Evolutionary conservation across 192 early-diverging fungal species (phyloP).

Genomic region (Backusella westeae): DNA sequence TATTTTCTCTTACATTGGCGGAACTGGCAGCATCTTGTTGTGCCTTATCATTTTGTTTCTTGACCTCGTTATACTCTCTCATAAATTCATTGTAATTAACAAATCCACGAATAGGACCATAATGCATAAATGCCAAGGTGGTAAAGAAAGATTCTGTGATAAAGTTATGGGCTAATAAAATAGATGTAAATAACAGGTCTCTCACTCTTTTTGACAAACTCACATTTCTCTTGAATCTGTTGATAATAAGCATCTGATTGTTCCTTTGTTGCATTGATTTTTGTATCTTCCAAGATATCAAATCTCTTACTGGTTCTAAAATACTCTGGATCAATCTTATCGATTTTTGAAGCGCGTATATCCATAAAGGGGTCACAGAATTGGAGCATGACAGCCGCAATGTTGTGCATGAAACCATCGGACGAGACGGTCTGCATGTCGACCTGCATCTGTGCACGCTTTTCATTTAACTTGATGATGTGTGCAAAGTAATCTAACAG

Average conservation of each 20-base stretch:
- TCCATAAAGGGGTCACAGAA: constrained; percentile 90
- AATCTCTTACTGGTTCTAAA: constrained; percentile 58
- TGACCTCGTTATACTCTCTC: constrained; percentile 67
- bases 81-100: constrained; percentile 64
- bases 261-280: constrained; percentile 75
- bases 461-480: constrained; percentile 63
- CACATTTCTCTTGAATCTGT: constrained; percentile 8
- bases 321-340: constrained; percentile 75
- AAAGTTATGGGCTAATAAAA: constrained; percentile 65
- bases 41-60: constrained; percentile 45
- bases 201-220: background rate
- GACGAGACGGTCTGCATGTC: constrained; percentile 71
- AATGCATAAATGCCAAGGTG: constrained; percentile 74
- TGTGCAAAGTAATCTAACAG: constrained; percentile 68
- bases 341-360: constrained; percentile 63
- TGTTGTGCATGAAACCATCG: constrained; percentile 85
- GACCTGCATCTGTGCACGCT: constrained; percentile 77
- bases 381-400: constrained; percentile 59
- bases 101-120: constrained; percentile 73
- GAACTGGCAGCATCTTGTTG: constrained; percentile 1
- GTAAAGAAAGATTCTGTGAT: constrained; percentile 90
- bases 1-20: constrained; percentile 20
- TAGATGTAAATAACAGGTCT: background rate
- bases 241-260: constrained; percentile 59
- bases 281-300: constrained; percentile 69